Evolutionary conservation across 2,329 filamentous ascomycete genomes (phyloP), one percentile per base, ranked within the genome.

Genomic region (Stagonosporopsis cucurbitacearum): DNA sequence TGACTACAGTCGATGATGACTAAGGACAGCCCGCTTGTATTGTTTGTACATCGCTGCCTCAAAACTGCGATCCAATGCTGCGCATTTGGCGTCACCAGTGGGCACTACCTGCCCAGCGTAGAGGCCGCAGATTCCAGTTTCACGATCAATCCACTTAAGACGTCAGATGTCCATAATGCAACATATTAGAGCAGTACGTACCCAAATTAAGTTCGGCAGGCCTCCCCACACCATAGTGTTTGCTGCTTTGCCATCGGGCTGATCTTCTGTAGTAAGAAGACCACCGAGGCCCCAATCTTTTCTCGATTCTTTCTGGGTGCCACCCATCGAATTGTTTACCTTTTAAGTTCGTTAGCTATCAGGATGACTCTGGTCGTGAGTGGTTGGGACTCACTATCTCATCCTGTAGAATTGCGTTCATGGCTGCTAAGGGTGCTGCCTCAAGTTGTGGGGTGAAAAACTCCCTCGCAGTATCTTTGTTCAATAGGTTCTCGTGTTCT

Each of bases 391-490:
- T 2, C 37, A 66, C 62, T 36, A 48, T 42, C 2, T 65, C 58
- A 42, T 65, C 51, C 48, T 66, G 52, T 45, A 72, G 12, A 11
- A 83, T 78, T 0, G 78, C 79, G 6, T 64, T 67, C 11, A 74
- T 11, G 17, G 42, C 43, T 2, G 47, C 45, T 7, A 35, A 46
- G 28, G 58, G 58, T 11, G 22, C 57, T 6, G 66, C 57, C 1
- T 50, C 55, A 26, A 77, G 49, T 44, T 75, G 68, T 19, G 72
- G 70, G 26, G 58, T 61, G 41, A 76, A 75, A 35, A 77, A 66
- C 20, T 65, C 50, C 1, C 67, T 63, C n/a, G 69, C 17, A 5
- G 65, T 67, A 23, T 54, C 63, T 30, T 63, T 66, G 50, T 66
- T 64, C 23, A 73, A 49, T 1, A 75, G 54, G 25, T 60, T 67